Percentiles rank a stretch among this genome's conserved stretches.
These are phyloP conservation scores for Periconia sp. DNA, from an alignment of 2,329 filamentous ascomycete species.

Conservation along the genomic window DNA sequence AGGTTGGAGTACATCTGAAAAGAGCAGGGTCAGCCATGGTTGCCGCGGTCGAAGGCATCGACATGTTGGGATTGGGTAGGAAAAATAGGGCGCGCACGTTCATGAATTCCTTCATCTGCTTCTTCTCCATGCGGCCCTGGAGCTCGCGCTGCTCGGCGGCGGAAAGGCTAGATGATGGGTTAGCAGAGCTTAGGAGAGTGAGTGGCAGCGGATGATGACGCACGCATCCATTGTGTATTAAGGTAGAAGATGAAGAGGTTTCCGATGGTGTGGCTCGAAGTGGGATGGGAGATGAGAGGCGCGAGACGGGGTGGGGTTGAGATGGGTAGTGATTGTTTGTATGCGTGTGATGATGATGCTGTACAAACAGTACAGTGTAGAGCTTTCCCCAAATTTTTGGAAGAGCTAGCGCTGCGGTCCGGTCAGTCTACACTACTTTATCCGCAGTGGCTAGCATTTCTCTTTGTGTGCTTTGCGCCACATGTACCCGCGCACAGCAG, in stretches of 20 bases:
- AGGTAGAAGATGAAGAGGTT: not conserved
- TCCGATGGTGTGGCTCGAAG: not conserved
- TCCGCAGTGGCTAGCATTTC: no score
- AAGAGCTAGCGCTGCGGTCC: slow-evolving; percentile 19
- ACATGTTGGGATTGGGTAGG: not conserved
- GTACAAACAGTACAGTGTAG: slow-evolving; percentile 1
- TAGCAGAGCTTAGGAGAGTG: slow-evolving; percentile 8
- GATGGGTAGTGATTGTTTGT: not conserved
- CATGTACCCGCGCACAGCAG: no score
- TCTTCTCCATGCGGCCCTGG: slow-evolving; percentile 91
- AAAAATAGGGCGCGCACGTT: slow-evolving; percentile 65
- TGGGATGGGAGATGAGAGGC: not conserved
- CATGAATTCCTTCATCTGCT: slow-evolving; percentile 99
- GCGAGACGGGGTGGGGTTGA: not conserved
- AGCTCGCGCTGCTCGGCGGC: slow-evolving; percentile 86
- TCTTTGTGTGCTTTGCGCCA: not conserved
- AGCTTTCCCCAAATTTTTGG: slow-evolving; percentile 26
- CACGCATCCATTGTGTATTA: slow-evolving; percentile 41
- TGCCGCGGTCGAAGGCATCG: not conserved
- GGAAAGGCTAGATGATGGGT: slow-evolving; percentile 60
- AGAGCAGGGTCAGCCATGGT: slow-evolving; percentile 2
- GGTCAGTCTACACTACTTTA: slow-evolving; percentile 18
- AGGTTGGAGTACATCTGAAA: slow-evolving; percentile 70
- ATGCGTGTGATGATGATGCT: not conserved
- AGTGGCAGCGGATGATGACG: slow-evolving; percentile 6